A percentile compares a stretch with the other conserved stretches of the same genome.
phyloP scores from a whole-genome alignment of 768 basidiomycete genomes.

The Podaxis sp. region DNA sequence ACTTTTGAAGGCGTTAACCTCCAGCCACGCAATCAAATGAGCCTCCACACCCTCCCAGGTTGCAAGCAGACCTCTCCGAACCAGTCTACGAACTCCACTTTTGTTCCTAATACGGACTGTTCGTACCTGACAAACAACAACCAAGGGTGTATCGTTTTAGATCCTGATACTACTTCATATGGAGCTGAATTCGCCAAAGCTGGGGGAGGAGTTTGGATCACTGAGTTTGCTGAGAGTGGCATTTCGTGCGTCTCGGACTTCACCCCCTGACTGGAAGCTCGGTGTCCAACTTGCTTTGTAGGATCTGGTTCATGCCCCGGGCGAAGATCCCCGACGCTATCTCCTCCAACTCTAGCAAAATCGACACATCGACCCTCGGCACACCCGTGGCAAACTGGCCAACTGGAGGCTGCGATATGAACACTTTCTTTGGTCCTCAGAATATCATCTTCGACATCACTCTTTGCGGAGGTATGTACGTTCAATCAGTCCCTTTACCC shows the following conservation, averaged over 20 bases:
- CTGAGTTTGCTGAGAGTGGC: slow-evolving; percentile 63
- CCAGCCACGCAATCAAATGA: slow-evolving; percentile 62
- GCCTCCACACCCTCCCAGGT: slow-evolving; percentile 64
- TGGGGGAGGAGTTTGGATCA: slow-evolving; percentile 76
- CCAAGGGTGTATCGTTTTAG: slow-evolving; percentile 64
- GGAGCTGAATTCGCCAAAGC: slow-evolving; percentile 63
- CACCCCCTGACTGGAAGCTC: neutral
- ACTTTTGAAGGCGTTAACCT: slow-evolving; percentile 81
- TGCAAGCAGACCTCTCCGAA: slow-evolving; percentile 51
- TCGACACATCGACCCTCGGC: slow-evolving; percentile 60
- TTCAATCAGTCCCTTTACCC: slow-evolving; percentile 1
- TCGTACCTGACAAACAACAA: slow-evolving; percentile 44
- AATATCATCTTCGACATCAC: slow-evolving; percentile 75
- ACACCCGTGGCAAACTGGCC: slow-evolving; percentile 73
- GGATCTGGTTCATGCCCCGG: slow-evolving; percentile 66
- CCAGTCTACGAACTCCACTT: slow-evolving; percentile 42
- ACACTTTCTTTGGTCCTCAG: slow-evolving; percentile 59
- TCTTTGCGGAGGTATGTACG: slow-evolving; percentile 55
- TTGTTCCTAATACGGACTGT: slow-evolving; percentile 59
- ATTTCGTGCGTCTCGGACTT: slow-evolving; percentile 50
- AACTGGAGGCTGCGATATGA: slow-evolving; percentile 50
- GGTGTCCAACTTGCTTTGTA: slow-evolving; percentile 26
- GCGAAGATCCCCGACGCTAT: slow-evolving; percentile 47
- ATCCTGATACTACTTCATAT: slow-evolving; percentile 56
- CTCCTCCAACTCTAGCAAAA: slow-evolving; percentile 46